These are phyloP conservation scores for Symbiotaphrina buchneri DNA, from an alignment of 495 filamentous ascomycete genomes.

Conservation along the genomic window DNA sequence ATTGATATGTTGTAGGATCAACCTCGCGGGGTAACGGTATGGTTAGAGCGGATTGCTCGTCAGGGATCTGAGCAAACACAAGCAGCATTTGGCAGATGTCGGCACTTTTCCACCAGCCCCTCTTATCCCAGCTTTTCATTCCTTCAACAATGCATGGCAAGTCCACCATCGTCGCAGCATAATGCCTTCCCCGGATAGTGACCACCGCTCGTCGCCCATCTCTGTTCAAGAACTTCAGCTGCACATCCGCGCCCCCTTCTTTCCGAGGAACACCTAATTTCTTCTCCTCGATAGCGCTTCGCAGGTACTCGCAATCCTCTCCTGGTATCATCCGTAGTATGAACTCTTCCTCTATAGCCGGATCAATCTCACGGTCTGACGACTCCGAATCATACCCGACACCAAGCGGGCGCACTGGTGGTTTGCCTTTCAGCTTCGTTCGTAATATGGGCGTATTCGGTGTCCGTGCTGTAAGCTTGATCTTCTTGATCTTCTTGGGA, in stretches of 20 bases:
- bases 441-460: slow-evolving; percentile 22
- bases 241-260: slow-evolving; percentile 44
- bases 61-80: slow-evolving; percentile 45
- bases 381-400: slow-evolving; percentile 96
- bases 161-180: slow-evolving; percentile 67
- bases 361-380: slow-evolving; percentile 71
- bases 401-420: slow-evolving; percentile 39
- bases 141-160: slow-evolving; percentile 81
- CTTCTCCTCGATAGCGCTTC: slow-evolving; percentile 43
- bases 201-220: slow-evolving; percentile 56
- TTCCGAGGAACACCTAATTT: slow-evolving; percentile 38
- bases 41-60: slow-evolving; percentile 50
- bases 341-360: slow-evolving; percentile 68
- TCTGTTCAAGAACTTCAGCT: slow-evolving; percentile 53
- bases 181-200: slow-evolving; percentile 41
- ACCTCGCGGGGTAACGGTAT: slow-evolving; percentile 42
- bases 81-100: slow-evolving; percentile 93
- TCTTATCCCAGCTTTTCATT: slow-evolving; percentile 92
- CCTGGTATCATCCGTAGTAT: slow-evolving; percentile 76
- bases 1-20: slow-evolving; percentile 39
- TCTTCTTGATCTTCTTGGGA: slow-evolving; percentile 15
- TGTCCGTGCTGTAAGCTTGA: slow-evolving; percentile 16
- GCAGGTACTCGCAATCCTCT: slow-evolving; percentile 62
- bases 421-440: slow-evolving; percentile 35
- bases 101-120: slow-evolving; percentile 75